phyloP scores from a whole-genome alignment of 2,329 filamentous ascomycete species.

The Aureobasidium sp. region DNA sequence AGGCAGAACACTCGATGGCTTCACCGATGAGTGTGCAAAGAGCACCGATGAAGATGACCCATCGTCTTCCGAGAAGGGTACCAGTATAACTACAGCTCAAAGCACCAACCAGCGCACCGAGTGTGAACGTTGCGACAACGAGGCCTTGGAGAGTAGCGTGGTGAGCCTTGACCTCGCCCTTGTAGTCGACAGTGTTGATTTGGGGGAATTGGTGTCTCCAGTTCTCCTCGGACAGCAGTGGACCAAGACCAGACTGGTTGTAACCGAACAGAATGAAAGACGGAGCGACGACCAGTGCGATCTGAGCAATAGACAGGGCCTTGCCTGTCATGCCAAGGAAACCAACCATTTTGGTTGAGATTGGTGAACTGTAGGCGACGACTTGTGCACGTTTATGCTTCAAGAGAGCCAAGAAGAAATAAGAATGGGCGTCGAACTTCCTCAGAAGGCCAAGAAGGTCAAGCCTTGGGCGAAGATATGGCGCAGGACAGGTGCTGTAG shows the following conservation, averaged over 20 bases:
- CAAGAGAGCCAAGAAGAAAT: neutral
- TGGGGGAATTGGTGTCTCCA: slow-evolving; percentile 41
- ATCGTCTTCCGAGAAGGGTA: slow-evolving; percentile 39
- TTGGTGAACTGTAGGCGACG: neutral
- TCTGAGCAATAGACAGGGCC: slow-evolving; percentile 24
- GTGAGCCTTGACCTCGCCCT: slow-evolving; percentile 35
- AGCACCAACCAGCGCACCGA: slow-evolving; percentile 42
- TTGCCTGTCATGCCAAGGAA: slow-evolving; percentile 20
- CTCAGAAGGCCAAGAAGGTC: slow-evolving; percentile 1
- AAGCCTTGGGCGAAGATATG: neutral
- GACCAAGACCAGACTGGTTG: slow-evolving; percentile 46
- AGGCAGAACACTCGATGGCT: slow-evolving; percentile 39
- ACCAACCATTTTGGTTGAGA: neutral
- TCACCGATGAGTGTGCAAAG: slow-evolving; percentile 37
- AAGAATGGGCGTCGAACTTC: slow-evolving; percentile 10
- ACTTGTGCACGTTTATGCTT: neutral
- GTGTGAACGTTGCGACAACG: slow-evolving; percentile 38
- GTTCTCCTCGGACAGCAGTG: slow-evolving; percentile 35
- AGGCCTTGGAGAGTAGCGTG: slow-evolving; percentile 41
- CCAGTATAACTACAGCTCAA: slow-evolving; percentile 40
- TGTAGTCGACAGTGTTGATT: slow-evolving; percentile 39
- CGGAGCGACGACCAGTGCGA: slow-evolving; percentile 33
- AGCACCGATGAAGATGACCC: slow-evolving; percentile 38
- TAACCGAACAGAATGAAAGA: slow-evolving; percentile 46
- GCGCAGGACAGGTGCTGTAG: slow-evolving; percentile 3